Percentiles rank a stretch among this genome's conserved stretches.
phyloP scores from a whole-genome alignment of 2,329 filamentous ascomycete species.

The Fusarium lyarnte region DNA sequence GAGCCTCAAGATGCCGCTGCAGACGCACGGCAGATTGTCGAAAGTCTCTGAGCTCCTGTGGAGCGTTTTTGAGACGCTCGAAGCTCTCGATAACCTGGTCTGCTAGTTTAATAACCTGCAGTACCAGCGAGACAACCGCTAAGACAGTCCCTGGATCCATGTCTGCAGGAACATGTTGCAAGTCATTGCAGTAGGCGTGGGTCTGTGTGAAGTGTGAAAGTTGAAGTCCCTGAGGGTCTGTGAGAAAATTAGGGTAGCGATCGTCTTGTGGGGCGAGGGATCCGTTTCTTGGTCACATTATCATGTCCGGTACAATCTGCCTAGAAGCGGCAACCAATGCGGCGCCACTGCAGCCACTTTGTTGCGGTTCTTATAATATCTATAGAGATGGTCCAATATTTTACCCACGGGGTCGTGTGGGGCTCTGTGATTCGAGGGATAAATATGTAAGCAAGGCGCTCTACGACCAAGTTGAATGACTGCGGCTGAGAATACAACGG shows the following conservation, averaged over 20 bases:
- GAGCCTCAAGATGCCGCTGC: conserved; percentile 7
- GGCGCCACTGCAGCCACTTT: neutral
- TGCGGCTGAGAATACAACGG: neutral
- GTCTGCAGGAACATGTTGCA: neutral
- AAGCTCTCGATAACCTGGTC: conserved; percentile 13
- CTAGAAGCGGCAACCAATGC: neutral
- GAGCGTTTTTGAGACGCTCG: conserved; percentile 14
- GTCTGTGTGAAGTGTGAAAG: neutral
- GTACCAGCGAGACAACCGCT: neutral
- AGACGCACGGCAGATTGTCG: conserved; percentile 6
- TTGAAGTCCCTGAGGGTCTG: neutral
- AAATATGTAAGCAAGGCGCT: neutral
- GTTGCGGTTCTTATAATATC: neutral
- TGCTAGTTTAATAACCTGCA: conserved; percentile 8
- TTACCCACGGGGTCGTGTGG: conserved; percentile 1
- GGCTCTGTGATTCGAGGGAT: conserved; percentile 12
- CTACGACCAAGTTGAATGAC: neutral
- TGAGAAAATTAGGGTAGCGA: neutral
- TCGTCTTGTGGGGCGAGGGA: neutral
- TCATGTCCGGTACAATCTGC: neutral
- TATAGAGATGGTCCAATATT: neutral
- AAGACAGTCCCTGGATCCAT: conserved; percentile 1
- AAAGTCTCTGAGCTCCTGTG: conserved; percentile 15
- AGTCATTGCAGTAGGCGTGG: neutral
- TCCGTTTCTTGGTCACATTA: neutral